Evolutionary conservation across 768 basidiomycete genomes (phyloP).

Genomic region (Psilocybe cubensis): DNA sequence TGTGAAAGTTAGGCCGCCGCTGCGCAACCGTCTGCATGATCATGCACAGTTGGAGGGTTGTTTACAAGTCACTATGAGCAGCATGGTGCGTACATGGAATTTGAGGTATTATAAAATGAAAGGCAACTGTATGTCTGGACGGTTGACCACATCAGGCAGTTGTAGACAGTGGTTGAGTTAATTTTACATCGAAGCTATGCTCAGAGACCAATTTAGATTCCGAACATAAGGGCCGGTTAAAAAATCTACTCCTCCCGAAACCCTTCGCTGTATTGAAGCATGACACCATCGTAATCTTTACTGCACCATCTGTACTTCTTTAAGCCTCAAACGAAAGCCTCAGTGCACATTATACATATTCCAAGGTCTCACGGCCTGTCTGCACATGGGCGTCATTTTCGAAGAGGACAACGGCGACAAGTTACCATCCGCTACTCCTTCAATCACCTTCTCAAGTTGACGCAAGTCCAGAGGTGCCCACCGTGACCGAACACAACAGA

Average conservation of each 20-base stretch:
- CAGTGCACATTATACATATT: background rate
- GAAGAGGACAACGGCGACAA: background rate
- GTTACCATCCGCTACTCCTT: background rate
- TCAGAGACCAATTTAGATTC: background rate
- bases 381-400: conserved; percentile 2
- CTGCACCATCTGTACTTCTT: background rate
- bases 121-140: conserved; percentile 1
- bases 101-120: conserved; percentile 6
- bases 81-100: conserved; percentile 1
- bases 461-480: background rate
- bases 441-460: conserved; percentile 4
- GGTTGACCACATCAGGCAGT: background rate
- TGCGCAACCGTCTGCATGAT: conserved; percentile 2
- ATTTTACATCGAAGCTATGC: background rate
- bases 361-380: background rate
- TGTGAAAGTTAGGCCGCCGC: background rate
- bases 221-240: background rate
- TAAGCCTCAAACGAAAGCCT: background rate
- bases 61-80: background rate
- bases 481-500: background rate
- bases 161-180: background rate
- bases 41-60: background rate
- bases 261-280: background rate
- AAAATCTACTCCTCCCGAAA: background rate
- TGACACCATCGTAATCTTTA: conserved; percentile 1